Conservation (phyloP, 2,329 filamentous ascomycete species). For the Zymoseptoria passerinii region DNA sequence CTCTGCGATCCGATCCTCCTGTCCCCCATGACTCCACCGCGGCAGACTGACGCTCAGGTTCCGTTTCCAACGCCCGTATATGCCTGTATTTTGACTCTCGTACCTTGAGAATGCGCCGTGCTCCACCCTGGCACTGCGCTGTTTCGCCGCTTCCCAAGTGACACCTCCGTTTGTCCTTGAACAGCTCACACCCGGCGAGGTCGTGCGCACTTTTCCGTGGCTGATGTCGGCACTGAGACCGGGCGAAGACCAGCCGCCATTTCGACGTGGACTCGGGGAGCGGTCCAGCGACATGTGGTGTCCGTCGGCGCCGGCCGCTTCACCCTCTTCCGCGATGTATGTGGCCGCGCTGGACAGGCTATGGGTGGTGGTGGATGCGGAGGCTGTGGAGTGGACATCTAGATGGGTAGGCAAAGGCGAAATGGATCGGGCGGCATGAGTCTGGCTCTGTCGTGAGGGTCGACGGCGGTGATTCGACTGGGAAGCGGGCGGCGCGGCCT, state of each 20-base stretch:
- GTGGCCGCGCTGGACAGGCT: constrained; percentile 15
- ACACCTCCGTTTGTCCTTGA: constrained; percentile 46
- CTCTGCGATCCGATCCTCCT: constrained; percentile 49
- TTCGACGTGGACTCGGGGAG: constrained; percentile 75
- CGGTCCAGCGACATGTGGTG: constrained; percentile 69
- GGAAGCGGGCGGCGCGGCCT: constrained; percentile 8
- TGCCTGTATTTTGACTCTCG: constrained; percentile 72
- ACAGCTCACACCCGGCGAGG: constrained; percentile 37
- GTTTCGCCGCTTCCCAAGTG: constrained; percentile 76
- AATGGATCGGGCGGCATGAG: constrained; percentile 5
- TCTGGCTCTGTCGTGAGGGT: constrained; percentile 10
- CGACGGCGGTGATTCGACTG: constrained; percentile 14
- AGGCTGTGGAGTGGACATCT: neutral
- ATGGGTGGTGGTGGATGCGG: constrained; percentile 4
- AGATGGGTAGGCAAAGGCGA: neutral
- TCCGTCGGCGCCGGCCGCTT: constrained; percentile 1
- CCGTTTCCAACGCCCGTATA: constrained; percentile 78
- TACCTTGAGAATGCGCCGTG: constrained; percentile 63
- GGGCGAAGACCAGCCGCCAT: constrained; percentile 80
- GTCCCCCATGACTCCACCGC: constrained; percentile 52
- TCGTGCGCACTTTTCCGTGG: constrained; percentile 56
- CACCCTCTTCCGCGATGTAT: constrained; percentile 18
- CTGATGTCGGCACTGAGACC: constrained; percentile 52
- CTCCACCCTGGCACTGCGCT: constrained; percentile 59
- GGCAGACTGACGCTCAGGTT: constrained; percentile 73